Evolutionary conservation across 2,329 filamentous ascomycete species (phyloP), one percentile per base, ranked within the genome.

Genomic region (Orbilia javanica): DNA sequence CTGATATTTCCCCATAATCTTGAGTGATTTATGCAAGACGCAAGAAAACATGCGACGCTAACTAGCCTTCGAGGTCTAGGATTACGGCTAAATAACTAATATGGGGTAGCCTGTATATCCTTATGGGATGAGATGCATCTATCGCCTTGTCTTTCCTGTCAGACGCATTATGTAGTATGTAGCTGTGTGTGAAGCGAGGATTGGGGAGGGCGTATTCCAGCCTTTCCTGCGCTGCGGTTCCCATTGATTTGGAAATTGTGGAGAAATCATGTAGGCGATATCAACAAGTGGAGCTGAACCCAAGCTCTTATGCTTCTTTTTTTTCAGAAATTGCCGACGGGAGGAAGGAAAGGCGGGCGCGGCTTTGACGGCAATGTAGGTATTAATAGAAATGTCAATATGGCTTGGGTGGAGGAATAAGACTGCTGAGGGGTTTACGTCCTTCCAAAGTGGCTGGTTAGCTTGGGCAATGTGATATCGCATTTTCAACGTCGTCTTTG

Each of bases 1-100:
- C 44, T n/a, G n/a, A n/a, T n/a, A 7, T 68, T 15, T 67, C 34
- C 6, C 13, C 22, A 6, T 22, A 18, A 6, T 8, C 11, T 29
- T 78, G 73, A 71, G 73, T 71, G 73, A 78, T 78, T 78, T 78
- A 78, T 78, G 73, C 73, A 78, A 67, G 66, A 70, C 50, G 66
- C 66, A 71, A 48, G 73, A 48, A n/a, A 63, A 60, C 27, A 39
- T 48, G 60, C 34, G 48, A 64, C 57, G 46, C 57, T 50, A 69
- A 36, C 55, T 39, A 70, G 39, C 27, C 39, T 15, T 36, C 36
- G 18, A 67, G 65, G 73, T 42, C 22, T 57, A 11, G 29, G 64
- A 63, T 67, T 71, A 71, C 50, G 73, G 50, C 60, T 78, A 77
- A 77, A 77, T 42, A 27, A 52, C 11, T 18, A 29, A 44, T 60